Conservation (phyloP, 306 rosid genomes). For the Phaseolus lunatus region DNA sequence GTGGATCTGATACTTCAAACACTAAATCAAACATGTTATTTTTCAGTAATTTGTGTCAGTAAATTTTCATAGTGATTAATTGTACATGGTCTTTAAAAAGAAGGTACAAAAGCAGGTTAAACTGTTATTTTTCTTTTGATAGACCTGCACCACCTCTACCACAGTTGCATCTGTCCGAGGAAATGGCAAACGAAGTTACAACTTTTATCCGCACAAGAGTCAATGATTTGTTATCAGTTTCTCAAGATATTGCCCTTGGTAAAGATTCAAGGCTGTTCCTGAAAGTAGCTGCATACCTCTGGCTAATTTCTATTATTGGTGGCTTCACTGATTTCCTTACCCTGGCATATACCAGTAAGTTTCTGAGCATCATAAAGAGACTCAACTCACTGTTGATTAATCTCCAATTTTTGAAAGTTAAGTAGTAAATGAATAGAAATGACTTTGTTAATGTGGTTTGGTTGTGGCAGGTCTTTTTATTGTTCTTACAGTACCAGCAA, state of each 20-base stretch:
- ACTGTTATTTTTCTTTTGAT: slow-evolving; percentile 46
- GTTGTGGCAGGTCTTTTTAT: slow-evolving; percentile 72
- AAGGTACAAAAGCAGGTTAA: not conserved
- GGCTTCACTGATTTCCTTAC: slow-evolving; percentile 88
- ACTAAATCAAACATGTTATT: not conserved
- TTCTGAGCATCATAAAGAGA: slow-evolving; percentile 1
- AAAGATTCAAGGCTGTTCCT: slow-evolving; percentile 79
- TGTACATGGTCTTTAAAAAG: slow-evolving; percentile 10
- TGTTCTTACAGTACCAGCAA: slow-evolving; percentile 80
- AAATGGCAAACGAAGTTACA: slow-evolving; percentile 72
- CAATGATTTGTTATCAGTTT: slow-evolving; percentile 70
- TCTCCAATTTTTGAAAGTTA: slow-evolving; percentile 21
- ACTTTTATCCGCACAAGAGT: slow-evolving; percentile 61
- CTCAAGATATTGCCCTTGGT: slow-evolving; percentile 80
- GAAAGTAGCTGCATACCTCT: slow-evolving; percentile 80
- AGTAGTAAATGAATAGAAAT: not conserved
- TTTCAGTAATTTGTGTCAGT: slow-evolving; percentile 11
- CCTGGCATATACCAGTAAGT: slow-evolving; percentile 80
- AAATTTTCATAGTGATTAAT: not conserved
- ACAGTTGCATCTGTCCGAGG: slow-evolving; percentile 78
- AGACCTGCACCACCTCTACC: slow-evolving; percentile 99
- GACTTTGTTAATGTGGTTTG: slow-evolving; percentile 46
- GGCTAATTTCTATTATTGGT: slow-evolving; percentile 71
- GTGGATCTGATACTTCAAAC: too few species aligned
- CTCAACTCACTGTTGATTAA: not conserved